Evolutionary conservation across 345 rosid genomes (phyloP).

Genomic region (Acer negundo): DNA sequence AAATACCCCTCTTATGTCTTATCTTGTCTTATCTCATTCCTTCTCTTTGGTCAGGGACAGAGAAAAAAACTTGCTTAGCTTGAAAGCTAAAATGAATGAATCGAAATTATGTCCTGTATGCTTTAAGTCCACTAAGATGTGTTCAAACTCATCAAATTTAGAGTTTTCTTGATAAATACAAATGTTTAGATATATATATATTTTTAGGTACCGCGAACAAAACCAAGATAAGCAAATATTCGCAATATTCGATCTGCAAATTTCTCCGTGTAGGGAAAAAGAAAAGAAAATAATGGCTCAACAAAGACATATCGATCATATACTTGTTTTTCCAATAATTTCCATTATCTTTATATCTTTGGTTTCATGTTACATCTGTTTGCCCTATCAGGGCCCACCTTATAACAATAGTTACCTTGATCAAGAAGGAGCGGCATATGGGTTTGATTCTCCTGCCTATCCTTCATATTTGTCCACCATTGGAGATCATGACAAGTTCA

Average conservation of each 20-base stretch:
- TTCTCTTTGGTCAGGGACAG: too few relatives aligned
- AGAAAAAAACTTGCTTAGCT: too few relatives aligned
- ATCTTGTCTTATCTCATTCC: too few relatives aligned
- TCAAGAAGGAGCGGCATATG: constrained; percentile 14
- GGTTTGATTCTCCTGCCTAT: constrained; percentile 29
- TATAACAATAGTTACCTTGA: constrained; percentile 13
- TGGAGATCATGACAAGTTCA: constrained; percentile 16
- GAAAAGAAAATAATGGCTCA: constrained; percentile 27
- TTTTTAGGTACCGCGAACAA: too few relatives aligned
- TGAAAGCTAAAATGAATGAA: too few relatives aligned
- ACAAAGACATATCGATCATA: constrained; percentile 1
- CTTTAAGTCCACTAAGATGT: too few relatives aligned
- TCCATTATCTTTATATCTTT: neutral
- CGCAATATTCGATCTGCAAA: neutral
- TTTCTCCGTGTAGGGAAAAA: constrained; percentile 6
- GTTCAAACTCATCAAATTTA: too few relatives aligned
- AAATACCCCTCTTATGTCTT: too few relatives aligned
- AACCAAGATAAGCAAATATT: neutral
- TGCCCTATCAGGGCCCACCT: constrained; percentile 21
- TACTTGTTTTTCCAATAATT: neutral
- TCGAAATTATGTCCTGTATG: too few relatives aligned
- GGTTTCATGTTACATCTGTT: constrained; percentile 15
- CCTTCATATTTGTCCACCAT: constrained; percentile 28
- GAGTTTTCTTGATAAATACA: too few relatives aligned
- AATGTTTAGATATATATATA: too few relatives aligned